phyloP scores from a whole-genome alignment of 768 basidiomycete genomes.

The Rhizopogon salebrosus region DNA sequence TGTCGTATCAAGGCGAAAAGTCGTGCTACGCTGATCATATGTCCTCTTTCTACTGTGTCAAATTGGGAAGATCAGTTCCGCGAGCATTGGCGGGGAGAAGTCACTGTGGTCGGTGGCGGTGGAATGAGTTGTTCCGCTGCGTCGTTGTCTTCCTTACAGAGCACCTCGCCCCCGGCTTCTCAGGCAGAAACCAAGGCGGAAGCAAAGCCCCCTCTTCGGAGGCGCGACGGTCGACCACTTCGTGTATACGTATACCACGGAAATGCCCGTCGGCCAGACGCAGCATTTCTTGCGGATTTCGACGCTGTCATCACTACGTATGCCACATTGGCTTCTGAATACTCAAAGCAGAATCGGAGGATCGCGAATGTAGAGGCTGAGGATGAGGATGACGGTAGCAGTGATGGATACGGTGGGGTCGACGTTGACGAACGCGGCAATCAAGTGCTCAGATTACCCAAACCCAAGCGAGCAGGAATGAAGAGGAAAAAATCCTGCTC shows the following conservation, averaged over 20 bases:
- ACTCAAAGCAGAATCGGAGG: conserved; percentile 79
- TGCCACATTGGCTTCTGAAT: conserved; percentile 92
- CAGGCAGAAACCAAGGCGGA: conserved; percentile 22
- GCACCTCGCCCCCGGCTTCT: conserved; percentile 28
- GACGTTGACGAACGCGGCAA: conserved; percentile 70
- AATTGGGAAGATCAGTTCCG: conserved; percentile 99
- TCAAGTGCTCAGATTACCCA: conserved; percentile 51
- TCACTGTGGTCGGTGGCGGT: conserved; percentile 78
- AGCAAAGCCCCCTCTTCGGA: conserved; percentile 26
- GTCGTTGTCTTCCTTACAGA: conserved; percentile 28
- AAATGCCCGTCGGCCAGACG: conserved; percentile 78
- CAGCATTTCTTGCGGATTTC: conserved; percentile 85
- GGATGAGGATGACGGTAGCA: conserved; percentile 61
- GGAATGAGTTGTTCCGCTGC: conserved; percentile 29
- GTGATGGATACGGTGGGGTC: conserved; percentile 54
- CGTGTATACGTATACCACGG: conserved; percentile 96
- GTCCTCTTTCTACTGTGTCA: conserved; percentile 92
- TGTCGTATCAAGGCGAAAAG: conserved; percentile 79
- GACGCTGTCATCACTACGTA: conserved; percentile 98
- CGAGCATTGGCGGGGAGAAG: conserved; percentile 93
- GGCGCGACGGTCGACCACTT: conserved; percentile 48
- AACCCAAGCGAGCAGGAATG: conserved; percentile 61
- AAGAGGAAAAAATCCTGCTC: conserved; percentile 57
- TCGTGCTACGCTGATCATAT: conserved; percentile 92
- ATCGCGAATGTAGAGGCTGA: conserved; percentile 54